phyloP scores from a whole-genome alignment of 768 basidiomycete species.

The Hysterangium stoloniferum region DNA sequence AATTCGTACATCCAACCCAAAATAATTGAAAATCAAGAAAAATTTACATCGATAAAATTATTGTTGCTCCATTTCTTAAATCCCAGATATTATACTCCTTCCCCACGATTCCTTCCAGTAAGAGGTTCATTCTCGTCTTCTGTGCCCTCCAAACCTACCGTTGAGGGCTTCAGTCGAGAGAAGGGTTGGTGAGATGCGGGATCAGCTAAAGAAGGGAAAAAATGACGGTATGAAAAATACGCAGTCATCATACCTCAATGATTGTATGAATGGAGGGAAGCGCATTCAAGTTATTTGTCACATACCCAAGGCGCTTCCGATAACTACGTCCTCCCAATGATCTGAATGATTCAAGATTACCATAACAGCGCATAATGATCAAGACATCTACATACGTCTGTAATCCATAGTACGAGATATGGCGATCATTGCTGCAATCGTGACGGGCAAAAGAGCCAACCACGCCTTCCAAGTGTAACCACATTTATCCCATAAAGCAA shows the following conservation, averaged over 20 bases:
- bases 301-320: constrained; percentile 5
- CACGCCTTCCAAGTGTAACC: constrained; percentile 80
- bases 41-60: too few species aligned
- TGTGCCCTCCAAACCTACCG: neutral
- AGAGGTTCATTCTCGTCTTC: neutral
- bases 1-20: neutral
- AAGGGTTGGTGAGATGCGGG: neutral
- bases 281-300: neutral
- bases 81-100: neutral
- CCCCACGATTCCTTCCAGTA: neutral
- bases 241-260: constrained; percentile 1
- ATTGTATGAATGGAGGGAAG: neutral
- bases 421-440: constrained; percentile 70
- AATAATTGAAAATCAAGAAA: neutral
- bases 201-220: neutral
- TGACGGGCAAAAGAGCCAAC: constrained; percentile 69
- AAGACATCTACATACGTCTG: constrained; percentile 47
- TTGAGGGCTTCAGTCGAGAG: neutral
- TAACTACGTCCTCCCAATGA: constrained; percentile 9
- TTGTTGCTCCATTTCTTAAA: too few species aligned
- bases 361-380: neutral
- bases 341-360: neutral
- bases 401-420: constrained; percentile 90
- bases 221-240: constrained; percentile 5
- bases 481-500: constrained; percentile 78